phyloP scores from a whole-genome alignment of 225 moss, liverwort and hornwort species.

The Bryoerythrophyllum caledonicum region DNA sequence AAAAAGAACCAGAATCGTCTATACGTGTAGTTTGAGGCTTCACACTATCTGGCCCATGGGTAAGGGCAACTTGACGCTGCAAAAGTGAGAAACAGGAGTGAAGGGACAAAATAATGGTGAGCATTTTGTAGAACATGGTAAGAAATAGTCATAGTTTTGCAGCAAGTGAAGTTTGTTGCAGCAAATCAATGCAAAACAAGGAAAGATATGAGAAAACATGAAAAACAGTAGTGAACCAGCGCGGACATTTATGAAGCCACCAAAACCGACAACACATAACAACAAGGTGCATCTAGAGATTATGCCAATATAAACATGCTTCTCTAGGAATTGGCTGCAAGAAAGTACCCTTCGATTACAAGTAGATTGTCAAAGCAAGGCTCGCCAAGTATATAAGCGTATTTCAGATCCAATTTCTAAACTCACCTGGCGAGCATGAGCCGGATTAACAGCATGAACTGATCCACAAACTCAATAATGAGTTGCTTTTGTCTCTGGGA shows the following conservation, averaged over 20 bases:
- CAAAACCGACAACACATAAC: constrained; percentile 6
- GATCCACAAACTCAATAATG: constrained; percentile 79
- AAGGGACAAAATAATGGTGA: background rate
- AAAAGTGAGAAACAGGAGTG: constrained; percentile 10
- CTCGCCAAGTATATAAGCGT: background rate
- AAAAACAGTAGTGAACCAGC: background rate
- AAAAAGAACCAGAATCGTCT: constrained; percentile 64
- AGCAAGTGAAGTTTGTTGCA: background rate
- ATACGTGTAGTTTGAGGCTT: constrained; percentile 65
- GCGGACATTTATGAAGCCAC: background rate
- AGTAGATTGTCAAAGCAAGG: background rate
- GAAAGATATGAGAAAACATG: background rate
- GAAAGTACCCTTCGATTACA: background rate
- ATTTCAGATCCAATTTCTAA: background rate
- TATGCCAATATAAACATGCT: background rate
- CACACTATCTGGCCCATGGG: constrained; percentile 57
- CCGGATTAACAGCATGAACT: constrained; percentile 48
- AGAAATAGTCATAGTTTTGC: background rate
- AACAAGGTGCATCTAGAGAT: background rate
- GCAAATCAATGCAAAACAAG: background rate
- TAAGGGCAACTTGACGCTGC: constrained; percentile 73
- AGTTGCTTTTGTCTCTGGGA: constrained; percentile 73
- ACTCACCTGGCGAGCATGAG: constrained; percentile 49
- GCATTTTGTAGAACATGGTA: background rate
- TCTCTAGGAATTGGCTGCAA: background rate